Conservation (phyloP, 1,139 yeast genomes). For the Wickerhamiella pararugosa region DNA sequence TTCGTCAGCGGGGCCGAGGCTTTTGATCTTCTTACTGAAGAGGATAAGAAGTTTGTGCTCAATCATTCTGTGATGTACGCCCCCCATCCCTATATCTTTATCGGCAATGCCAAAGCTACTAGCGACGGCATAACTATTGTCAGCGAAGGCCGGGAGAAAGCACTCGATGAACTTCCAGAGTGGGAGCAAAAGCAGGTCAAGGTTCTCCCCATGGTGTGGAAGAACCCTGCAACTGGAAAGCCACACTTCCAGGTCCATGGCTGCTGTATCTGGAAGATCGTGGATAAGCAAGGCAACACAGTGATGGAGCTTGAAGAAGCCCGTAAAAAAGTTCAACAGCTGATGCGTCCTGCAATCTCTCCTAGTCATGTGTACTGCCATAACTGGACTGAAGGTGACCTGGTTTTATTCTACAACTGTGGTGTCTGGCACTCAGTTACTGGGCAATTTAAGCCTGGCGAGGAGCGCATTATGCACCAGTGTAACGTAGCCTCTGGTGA, state of each 20-base stretch:
- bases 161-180: constrained; percentile 52
- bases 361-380: constrained; percentile 66
- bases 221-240: constrained; percentile 72
- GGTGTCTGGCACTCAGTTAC: constrained; percentile 88
- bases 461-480: constrained; percentile 78
- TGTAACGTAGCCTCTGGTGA: constrained; percentile 75
- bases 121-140: constrained; percentile 78
- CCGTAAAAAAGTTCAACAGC: constrained; percentile 47
- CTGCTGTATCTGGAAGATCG: constrained; percentile 59
- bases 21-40: constrained; percentile 46
- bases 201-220: constrained; percentile 75
- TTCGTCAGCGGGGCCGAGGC: constrained; percentile 73
- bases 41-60: constrained; percentile 58
- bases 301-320: constrained; percentile 49
- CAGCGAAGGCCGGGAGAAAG: constrained; percentile 56
- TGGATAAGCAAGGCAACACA: constrained; percentile 40
- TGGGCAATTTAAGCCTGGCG: constrained; percentile 67
- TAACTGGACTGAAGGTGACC: constrained; percentile 68
- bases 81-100: constrained; percentile 80
- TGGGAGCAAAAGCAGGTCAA: constrained; percentile 72
- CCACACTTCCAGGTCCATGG: constrained; percentile 80
- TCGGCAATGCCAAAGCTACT: constrained; percentile 66
- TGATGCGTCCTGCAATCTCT: constrained; percentile 77
- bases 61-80: constrained; percentile 71
- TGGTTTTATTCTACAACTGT: constrained; percentile 70